These are phyloP conservation scores for Coemansia sp. DNA, from an alignment of 192 early-diverging fungal species.

Conservation along the genomic window DNA sequence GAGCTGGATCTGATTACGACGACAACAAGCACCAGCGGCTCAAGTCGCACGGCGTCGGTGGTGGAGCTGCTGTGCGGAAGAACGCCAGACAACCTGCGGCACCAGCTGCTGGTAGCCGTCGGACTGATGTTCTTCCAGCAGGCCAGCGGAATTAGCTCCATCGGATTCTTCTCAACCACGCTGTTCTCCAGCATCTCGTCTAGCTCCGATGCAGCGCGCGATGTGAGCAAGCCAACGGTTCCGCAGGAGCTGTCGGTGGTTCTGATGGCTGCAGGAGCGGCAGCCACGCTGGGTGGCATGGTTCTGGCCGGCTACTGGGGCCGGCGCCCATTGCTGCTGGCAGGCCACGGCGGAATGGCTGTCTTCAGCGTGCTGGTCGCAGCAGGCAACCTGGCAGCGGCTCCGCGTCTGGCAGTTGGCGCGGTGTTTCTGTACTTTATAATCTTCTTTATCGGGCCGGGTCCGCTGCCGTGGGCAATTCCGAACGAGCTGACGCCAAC, in stretches of 20 bases:
- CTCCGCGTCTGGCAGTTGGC: slow-evolving; percentile 53
- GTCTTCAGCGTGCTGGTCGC: slow-evolving; percentile 60
- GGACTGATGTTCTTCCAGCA: slow-evolving; percentile 72
- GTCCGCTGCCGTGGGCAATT: slow-evolving; percentile 77
- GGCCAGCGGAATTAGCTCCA: slow-evolving; percentile 75
- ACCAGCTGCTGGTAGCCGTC: slow-evolving; percentile 63
- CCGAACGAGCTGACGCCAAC: slow-evolving; percentile 74
- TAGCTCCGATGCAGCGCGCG: too few species aligned
- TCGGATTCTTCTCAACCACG: slow-evolving; percentile 78
- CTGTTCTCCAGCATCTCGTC: slow-evolving; percentile 55
- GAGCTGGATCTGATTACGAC: slow-evolving; percentile 61
- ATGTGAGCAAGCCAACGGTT: slow-evolving; percentile 22
- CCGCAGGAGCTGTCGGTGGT: slow-evolving; percentile 39
- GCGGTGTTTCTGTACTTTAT: slow-evolving; percentile 70
- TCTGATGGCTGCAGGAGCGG: slow-evolving; percentile 23
- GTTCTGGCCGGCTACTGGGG: slow-evolving; percentile 63
- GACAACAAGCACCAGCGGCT: neutral
- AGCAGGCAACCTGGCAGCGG: slow-evolving; percentile 56
- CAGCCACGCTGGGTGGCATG: slow-evolving; percentile 29
- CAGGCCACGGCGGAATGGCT: slow-evolving; percentile 61
- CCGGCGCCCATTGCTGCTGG: slow-evolving; percentile 65
- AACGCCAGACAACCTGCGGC: slow-evolving; percentile 56
- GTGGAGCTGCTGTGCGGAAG: slow-evolving; percentile 56
- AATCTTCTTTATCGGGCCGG: slow-evolving; percentile 73
- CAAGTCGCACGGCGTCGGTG: slow-evolving; percentile 28